Evolutionary conservation across 768 basidiomycete genomes (phyloP), one percentile per base, ranked within the genome.

Genomic region (Ramaria sp.): DNA sequence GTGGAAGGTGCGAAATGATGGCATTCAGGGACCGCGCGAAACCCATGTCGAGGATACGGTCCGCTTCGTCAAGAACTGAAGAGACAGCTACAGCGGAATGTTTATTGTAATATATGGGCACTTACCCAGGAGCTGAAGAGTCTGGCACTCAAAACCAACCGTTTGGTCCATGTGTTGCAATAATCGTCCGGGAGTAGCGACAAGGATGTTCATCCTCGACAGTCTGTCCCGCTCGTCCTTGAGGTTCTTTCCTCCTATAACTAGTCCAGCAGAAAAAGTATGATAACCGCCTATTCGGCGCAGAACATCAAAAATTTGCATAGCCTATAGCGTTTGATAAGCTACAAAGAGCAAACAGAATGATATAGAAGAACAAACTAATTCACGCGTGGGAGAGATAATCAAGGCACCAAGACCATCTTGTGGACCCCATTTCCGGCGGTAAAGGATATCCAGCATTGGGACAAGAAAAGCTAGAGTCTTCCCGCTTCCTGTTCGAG

Each of bases 161-260:
- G 96, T 98, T 67, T 97, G 93, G 65, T 98, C 96, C 85, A 99
- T 88, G 66, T 99, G 96, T 62, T 99, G 96, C 43, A 99, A 71
- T 41, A 99, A 72, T 43, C 95, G 78, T 24, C 95, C 95, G 4
- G 95, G 95, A 3, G 95, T 98, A 1, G 95, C 95, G 15, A 99
- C 89, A n/a, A 99, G 78, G 56, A 99, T 96, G 62, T 99, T 99
- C 93, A 98, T 98, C 39, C 89, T 77, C 9, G 84, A 76, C 41
- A 99, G 68, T 6, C 95, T 76, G 20, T 94, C 93, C 36, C 81
- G 74, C 66, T 99, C 95, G 58, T 95, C 93, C 64, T 92, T 93
- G 48, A 97, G 66, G 61, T 83, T 91, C 73, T 97, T 99, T 43
- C 95, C 95, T 5, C 95, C 95, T 41, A 99, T 99, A 16, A 98